Percentiles rank a stretch among this genome's conserved stretches.
phyloP scores from a whole-genome alignment of 495 filamentous ascomycete species.

The Chaetomidium leptoderma region DNA sequence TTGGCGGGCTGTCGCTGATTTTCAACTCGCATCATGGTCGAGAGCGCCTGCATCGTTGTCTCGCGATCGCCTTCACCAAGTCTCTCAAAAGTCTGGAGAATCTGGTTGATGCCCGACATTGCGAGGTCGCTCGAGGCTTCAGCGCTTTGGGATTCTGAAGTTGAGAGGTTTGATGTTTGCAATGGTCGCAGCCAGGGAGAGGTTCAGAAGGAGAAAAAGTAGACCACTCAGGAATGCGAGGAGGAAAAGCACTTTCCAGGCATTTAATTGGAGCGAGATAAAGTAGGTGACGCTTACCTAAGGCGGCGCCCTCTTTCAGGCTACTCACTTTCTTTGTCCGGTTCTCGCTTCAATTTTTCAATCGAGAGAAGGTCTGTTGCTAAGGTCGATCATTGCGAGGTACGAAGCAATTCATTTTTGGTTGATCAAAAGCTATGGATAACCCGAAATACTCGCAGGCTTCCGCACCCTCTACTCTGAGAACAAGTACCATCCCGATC shows the following conservation, averaged over 20 bases:
- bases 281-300: background rate
- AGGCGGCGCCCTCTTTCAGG: background rate
- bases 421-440: too few relatives aligned
- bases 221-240: background rate
- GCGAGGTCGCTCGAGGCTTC: too few relatives aligned
- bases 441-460: too few relatives aligned
- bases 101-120: constrained; percentile 12
- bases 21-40: constrained; percentile 11
- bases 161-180: background rate
- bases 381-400: background rate
- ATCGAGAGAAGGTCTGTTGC: background rate
- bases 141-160: background rate
- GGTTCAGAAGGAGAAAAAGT: background rate
- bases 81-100: constrained; percentile 8
- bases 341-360: background rate
- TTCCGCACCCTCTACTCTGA: background rate
- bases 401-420: background rate
- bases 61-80: constrained; percentile 13
- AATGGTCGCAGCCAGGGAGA: background rate
- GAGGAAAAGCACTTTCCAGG: background rate
- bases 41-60: constrained; percentile 11
- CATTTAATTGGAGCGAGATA: background rate
- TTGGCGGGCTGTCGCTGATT: constrained; percentile 11
- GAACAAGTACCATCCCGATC: background rate
- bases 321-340: background rate